Base-by-base conservation (phyloP, 1,139 yeast genomes). In the Scheffersomyces titani region DNA sequence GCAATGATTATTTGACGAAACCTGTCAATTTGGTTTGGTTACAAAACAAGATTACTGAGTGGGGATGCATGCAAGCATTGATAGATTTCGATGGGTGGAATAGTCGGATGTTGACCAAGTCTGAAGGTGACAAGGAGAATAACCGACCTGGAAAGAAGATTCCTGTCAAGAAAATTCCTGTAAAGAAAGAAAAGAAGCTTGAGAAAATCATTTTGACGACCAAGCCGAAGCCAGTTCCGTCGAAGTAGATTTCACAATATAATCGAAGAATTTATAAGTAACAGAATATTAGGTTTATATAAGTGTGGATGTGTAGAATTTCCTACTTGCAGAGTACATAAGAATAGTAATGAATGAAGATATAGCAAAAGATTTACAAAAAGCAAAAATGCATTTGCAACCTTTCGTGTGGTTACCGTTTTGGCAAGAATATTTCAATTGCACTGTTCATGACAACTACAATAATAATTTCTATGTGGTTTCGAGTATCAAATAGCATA, bases 1-100 rank as follows among this genome's bases (percentile, higher is more conserved):
- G 99, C 74, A 94, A 94, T 69, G 99, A 94, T 72, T 94, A 89
- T 72, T 77, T 94, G 65, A 94, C 98, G n/a, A 94, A 94, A 63
- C 99, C 99, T 0, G 99, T 96, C 16, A 93, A 92, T 66, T 80
- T 94, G 66, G 92, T 88, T 49, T 94, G 99, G 99, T 78, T 94
- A 55, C 92, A 93, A 65, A 92, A 90, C 67, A 94, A 94, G 74
- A 90, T 94, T 58, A 91, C 94, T 3, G 99, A 94, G 73, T 93
- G 98, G 98, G 96, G 96, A 1, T 87, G 91, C 68, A 94, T 94
- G 99, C 99, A 94, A 75, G 98, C 98, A 0, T 77, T 94, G 59
- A 93, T 94, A 71, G 97, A 94, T 73, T 94, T 90, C 71, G 98
- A 94, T 71, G 96, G 97, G 45, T 94, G 97, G 97, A 88, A 88